Base-by-base conservation (phyloP, 805 yeast genomes). In the Phaffomyces opuntiae region DNA sequence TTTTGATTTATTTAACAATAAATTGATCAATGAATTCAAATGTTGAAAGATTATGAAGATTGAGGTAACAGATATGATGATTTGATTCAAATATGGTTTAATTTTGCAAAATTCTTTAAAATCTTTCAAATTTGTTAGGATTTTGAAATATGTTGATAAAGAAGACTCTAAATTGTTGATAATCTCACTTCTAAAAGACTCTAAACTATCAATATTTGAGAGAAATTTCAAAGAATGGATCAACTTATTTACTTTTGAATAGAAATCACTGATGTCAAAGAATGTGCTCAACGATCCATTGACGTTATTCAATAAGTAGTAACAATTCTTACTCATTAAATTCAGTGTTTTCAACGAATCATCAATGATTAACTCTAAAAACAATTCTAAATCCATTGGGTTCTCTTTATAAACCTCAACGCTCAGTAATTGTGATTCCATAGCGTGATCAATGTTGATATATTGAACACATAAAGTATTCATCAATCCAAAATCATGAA, bases 231-330 rank as follows among this genome's bases (percentile, higher is more conserved):
- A 27, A 26, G 24, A 12, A 21, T 41, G 19, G 27, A 25, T 5
- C 29, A 16, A 29, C 34, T 33, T 21, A 7, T 36, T 9, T 4
- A 33, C 9, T n/a, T 8, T n/a, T 14, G 35, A 33, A 27, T 34
- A 27, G 19, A 42, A 38, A 25, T 45, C 42, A 35, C 48, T 42
- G 4, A 41, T 13, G 19, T 38, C 38, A 16, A 45, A 45, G 37
- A 45, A 45, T 13, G 38, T 11, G 17, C 38, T 36, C 9, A 45
- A 24, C 4, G 48, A 45, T 24, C 36, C 35, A 21, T 45, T 42
- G 32, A 45, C 16, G 14, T 38, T 25, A 31, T 45, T 45, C 14
- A 45, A 25, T 12, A 27, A 29, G 12, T 27, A 38, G 24, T 24
- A 31, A 4, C 36, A 34, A 39, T 38, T 45, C 9, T 40, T 25